Evolutionary conservation across 2,329 filamentous ascomycete genomes (phyloP), one percentile per base, ranked within the genome.

Genomic region (Sporothrix protearum): DNA sequence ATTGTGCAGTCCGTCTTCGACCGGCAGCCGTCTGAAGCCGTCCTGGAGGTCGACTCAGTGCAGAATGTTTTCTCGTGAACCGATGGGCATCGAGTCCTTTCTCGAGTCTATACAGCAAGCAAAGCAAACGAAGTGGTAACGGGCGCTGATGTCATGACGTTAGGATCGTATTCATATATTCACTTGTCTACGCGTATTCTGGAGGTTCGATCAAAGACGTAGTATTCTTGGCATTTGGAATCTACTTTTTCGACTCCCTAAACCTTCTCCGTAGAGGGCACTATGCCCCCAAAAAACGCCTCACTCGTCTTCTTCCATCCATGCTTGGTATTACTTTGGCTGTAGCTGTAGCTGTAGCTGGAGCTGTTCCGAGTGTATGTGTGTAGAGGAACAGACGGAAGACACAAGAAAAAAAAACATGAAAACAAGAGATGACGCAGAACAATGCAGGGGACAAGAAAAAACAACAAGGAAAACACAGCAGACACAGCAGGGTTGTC

Each of bases 281-380:
- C 45, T 49, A 19, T 39, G 33, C 28, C 19, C 12, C 69, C 33
- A 53, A 5, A 64, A 25, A 72, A 70, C 59, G 71, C 71, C 67
- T 66, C 59, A 67, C 70, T 68, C 53, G n/a, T 47, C 42, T 47
- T 47, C 42, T 47, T 19, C 42, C 42, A 19, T 7, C 39, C 59
- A 64, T 70, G 49, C 55, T 42, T 42, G 53, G 49, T 59, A 72
- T 72, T 69, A 70, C 19, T 28, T n/a, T 14, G 61, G 25, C n/a
- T 49, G 28, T 36, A 39, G 33, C 59, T 45, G n/a, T n/a, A n/a
- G n/a, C n/a, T n/a, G n/a, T n/a, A n/a, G n/a, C n/a, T n/a, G n/a
- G n/a, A n/a, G n/a, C n/a, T 42, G 57, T 42, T 45, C 59, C 55
- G 19, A 6, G 33, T 36, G 19, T 28, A 45, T 28, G 9, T 25